Evolutionary conservation across 1,139 yeast species (phyloP).

Genomic region (Magnusiomyces suaveolens): DNA sequence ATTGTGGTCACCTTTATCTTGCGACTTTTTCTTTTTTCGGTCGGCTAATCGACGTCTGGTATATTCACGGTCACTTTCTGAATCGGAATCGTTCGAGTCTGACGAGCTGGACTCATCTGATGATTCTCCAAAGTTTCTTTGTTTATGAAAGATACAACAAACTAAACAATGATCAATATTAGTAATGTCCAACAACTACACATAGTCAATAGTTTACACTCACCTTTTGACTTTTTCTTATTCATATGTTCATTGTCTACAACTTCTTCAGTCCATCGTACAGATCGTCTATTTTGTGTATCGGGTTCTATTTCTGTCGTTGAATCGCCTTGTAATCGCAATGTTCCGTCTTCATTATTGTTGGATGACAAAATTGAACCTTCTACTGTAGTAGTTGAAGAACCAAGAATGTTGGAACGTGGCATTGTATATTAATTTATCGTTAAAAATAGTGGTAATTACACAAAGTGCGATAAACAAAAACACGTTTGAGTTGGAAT

Average conservation of each 20-base stretch:
- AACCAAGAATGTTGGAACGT: background rate
- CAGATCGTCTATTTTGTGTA: constrained; percentile 26
- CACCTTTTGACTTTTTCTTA: constrained; percentile 65
- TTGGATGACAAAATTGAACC: background rate
- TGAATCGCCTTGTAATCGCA: background rate
- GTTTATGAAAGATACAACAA: constrained; percentile 93
- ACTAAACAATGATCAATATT: constrained; percentile 27
- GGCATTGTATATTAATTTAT: background rate
- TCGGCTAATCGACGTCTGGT: background rate
- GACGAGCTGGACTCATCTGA: constrained; percentile 37
- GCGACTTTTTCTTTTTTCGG: constrained; percentile 8
- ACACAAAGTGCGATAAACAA: too few relatives aligned
- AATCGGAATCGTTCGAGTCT: constrained; percentile 25
- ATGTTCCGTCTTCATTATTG: background rate
- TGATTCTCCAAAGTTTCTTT: constrained; percentile 58
- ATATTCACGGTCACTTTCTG: constrained; percentile 22
- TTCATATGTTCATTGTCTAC: constrained; percentile 83
- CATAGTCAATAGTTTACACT: background rate
- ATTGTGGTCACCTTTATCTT: background rate
- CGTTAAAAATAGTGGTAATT: too few relatives aligned
- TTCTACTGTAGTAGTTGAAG: background rate
- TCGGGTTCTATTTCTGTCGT: background rate
- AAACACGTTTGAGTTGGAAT: too few relatives aligned
- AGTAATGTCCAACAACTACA: constrained; percentile 12
- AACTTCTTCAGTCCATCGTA: constrained; percentile 77